Conservation (phyloP, 176 grass and related monocot species). For the Saccharum officinarum region DNA sequence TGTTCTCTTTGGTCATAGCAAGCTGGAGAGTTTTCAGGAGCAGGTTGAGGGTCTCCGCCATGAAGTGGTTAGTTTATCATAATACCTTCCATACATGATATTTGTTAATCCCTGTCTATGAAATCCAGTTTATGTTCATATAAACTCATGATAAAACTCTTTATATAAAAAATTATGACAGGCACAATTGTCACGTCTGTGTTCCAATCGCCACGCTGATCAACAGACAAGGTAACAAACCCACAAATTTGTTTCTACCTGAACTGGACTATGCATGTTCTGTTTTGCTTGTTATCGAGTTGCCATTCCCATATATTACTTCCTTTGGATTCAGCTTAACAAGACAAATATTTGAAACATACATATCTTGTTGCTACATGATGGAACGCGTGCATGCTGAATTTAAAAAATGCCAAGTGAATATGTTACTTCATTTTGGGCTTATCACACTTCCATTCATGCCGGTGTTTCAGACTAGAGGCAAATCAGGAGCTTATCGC, state of each 20-base stretch:
- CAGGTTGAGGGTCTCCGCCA: constrained; percentile 6
- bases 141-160: background rate
- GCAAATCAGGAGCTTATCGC: background rate
- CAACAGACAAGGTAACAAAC: background rate
- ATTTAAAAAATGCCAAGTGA: background rate
- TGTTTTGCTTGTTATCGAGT: background rate
- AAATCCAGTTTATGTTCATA: background rate
- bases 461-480: constrained; percentile 12
- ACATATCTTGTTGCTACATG: background rate
- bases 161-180: constrained; percentile 17
- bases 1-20: background rate
- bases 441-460: background rate
- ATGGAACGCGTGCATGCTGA: background rate
- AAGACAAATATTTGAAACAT: background rate
- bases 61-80: constrained; percentile 2
- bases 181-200: background rate
- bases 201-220: background rate
- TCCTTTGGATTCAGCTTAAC: background rate
- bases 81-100: background rate
- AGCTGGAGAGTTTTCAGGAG: background rate
- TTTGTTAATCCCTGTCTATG: background rate
- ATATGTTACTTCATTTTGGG: background rate
- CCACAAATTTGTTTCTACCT: background rate
- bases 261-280: background rate
- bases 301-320: background rate